Percentiles rank a stretch among this genome's conserved stretches.
Conservation (phyloP, 108 stramenopile genomes). For the Nannochloropsis gaditana region DNA sequence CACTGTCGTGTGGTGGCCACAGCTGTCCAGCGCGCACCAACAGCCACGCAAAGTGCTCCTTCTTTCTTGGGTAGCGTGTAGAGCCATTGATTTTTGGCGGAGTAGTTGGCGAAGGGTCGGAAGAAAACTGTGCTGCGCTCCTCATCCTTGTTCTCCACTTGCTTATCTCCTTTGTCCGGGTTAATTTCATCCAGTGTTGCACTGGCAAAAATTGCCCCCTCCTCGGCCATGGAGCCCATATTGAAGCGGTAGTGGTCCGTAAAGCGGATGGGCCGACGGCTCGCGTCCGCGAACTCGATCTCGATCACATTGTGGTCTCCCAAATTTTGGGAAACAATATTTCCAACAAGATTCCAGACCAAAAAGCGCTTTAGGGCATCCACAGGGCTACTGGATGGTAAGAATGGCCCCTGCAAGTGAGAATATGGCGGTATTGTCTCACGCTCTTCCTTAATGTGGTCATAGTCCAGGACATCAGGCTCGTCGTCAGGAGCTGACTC, state of each 20-base stretch:
- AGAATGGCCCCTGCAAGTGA: slow-evolving; percentile 31
- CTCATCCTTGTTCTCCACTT: slow-evolving; percentile 24
- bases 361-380: slow-evolving; percentile 25
- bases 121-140: slow-evolving; percentile 31
- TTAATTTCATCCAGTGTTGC: slow-evolving; percentile 4
- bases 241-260: slow-evolving; percentile 34
- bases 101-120: slow-evolving; percentile 26
- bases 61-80: slow-evolving; percentile 34
- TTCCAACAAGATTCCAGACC: slow-evolving; percentile 38
- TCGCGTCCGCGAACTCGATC: slow-evolving; percentile 40
- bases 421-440: not conserved
- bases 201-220: slow-evolving; percentile 31
- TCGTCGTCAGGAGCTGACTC: not conserved
- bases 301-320: slow-evolving; percentile 38
- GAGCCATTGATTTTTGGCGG: slow-evolving; percentile 25
- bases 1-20: slow-evolving; percentile 32
- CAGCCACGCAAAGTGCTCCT: slow-evolving; percentile 30
- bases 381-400: slow-evolving; percentile 29
- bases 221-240: slow-evolving; percentile 23
- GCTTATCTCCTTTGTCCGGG: not conserved
- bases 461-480: not conserved
- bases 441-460: not conserved
- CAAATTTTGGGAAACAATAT: slow-evolving; percentile 9
- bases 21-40: slow-evolving; percentile 34
- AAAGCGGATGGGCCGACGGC: slow-evolving; percentile 34